phyloP scores from a whole-genome alignment of 306 rosid species.

The Citrullus mucosospermus region DNA sequence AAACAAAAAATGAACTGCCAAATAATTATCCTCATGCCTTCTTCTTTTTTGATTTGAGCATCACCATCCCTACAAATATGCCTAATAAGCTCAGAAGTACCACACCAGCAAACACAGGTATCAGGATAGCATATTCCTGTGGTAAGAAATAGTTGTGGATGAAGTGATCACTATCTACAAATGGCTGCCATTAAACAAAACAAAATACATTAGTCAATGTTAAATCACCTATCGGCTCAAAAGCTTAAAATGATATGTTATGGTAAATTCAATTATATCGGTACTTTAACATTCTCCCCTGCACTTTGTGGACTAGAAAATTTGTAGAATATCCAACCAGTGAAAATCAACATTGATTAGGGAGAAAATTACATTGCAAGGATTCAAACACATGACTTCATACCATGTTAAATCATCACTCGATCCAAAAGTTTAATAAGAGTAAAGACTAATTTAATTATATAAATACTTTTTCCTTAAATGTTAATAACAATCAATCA shows the following conservation, averaged over 20 bases:
- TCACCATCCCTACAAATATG: constrained; percentile 65
- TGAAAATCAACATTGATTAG: too few relatives aligned
- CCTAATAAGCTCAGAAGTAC: constrained; percentile 63
- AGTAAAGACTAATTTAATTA: too few relatives aligned
- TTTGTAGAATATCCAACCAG: neutral
- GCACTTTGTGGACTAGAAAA: neutral
- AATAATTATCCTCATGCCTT: constrained; percentile 26
- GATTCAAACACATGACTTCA: too few relatives aligned
- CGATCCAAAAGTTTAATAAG: too few relatives aligned
- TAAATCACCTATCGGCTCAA: neutral
- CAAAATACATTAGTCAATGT: neutral
- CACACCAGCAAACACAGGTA: constrained; percentile 69
- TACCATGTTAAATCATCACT: too few relatives aligned
- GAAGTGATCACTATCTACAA: constrained; percentile 80
- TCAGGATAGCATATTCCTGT: constrained; percentile 74
- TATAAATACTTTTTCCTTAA: too few relatives aligned
- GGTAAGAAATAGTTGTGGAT: constrained; percentile 75
- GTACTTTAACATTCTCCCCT: neutral
- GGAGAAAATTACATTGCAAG: too few relatives aligned
- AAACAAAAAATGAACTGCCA: too few relatives aligned
- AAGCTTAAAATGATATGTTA: neutral
- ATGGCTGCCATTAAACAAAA: constrained; percentile 54
- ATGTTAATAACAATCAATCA: too few relatives aligned
- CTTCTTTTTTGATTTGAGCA: constrained; percentile 95
- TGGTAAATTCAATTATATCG: too few relatives aligned